Percentiles rank a stretch among this genome's conserved stretches.
Conservation (phyloP, 257 asterid species). For the Ballota nigra region DNA sequence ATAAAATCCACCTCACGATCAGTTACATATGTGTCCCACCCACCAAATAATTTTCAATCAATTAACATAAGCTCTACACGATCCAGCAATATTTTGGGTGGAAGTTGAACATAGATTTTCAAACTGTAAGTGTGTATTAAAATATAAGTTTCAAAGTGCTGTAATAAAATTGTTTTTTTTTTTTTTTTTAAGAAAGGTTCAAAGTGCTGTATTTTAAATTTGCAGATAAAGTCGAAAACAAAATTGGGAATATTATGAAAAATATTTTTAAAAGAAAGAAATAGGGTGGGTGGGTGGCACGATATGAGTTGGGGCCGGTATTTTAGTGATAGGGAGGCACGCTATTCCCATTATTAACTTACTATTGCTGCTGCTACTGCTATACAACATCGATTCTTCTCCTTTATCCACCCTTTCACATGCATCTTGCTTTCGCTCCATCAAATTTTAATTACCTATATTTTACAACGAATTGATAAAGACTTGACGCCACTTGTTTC, state of each 20-base stretch:
- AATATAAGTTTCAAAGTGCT: too few species aligned
- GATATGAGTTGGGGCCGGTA: neutral
- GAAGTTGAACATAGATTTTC: too few species aligned
- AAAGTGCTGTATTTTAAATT: neutral
- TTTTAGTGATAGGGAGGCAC: neutral
- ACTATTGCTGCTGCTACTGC: neutral
- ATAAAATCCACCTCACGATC: too few species aligned
- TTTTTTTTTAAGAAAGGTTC: neutral
- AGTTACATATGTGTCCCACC: too few species aligned
- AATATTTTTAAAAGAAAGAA: neutral
- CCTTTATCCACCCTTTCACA: conserved; percentile 6
- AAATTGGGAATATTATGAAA: neutral
- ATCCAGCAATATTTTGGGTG: too few species aligned
- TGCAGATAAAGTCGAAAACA: neutral
- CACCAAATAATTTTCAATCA: too few species aligned
- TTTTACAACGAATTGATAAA: neutral
- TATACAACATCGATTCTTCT: neutral
- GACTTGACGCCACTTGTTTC: neutral
- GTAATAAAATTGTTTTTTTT: too few species aligned
- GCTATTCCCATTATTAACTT: neutral
- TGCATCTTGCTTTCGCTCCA: neutral
- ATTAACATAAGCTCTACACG: too few species aligned
- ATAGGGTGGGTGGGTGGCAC: neutral
- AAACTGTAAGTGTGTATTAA: too few species aligned
- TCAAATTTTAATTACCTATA: neutral